Base-by-base conservation (phyloP, 2,329 filamentous ascomycete genomes). In the Ophiocordyceps camponoti-leonardi region DNA sequence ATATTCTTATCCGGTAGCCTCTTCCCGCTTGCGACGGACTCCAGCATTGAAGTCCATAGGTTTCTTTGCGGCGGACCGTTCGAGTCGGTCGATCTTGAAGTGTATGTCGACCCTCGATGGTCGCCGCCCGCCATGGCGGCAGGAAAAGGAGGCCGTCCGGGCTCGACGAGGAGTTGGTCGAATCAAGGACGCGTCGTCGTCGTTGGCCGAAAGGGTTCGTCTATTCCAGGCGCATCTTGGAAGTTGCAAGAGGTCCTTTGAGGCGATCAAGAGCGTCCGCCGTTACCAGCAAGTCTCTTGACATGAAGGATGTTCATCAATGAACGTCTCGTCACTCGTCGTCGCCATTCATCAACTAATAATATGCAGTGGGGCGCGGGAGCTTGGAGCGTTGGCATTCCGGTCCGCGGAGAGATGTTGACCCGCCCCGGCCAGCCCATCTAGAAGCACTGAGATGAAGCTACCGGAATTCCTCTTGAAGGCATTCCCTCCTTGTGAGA, bases 11-110 rank as follows among this genome's bases (percentile, higher is more conserved):
- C 86, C 6, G 87, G 86, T 56, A 95, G 68, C 54, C 83, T 77
- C 69, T 92, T 93, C 53, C 85, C 86, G 64, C 84, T 94, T 54
- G 88, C 86, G 54, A 92, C 88, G 45, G 78, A 81, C 63, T 93
- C 86, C 53, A 95, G 73, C 83, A 95, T 86, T 41, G 86, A 87
- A 49, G 83, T 88, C 90, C 90, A 95, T 64, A 95, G 81, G 60
- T 94, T 86, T 65, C 85, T 86, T 67, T 86, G 88, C 51, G 81
- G 81, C 54, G 83, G 81, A 63, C 69, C 74, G 66, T 76, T 73
- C 47, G 69, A 68, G n/a, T 64, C 61, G 49, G 71, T 71, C 51
- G 68, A 77, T 52, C 64, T 72, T 54, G 65, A 66, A 49, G 73
- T 79, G 65, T 73, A 76, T 56, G 67, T 77, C 48, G 75, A 78